These are phyloP conservation scores for Astragalus glycyphyllos DNA, from an alignment of 306 rosid genomes.

Conservation along the genomic window DNA sequence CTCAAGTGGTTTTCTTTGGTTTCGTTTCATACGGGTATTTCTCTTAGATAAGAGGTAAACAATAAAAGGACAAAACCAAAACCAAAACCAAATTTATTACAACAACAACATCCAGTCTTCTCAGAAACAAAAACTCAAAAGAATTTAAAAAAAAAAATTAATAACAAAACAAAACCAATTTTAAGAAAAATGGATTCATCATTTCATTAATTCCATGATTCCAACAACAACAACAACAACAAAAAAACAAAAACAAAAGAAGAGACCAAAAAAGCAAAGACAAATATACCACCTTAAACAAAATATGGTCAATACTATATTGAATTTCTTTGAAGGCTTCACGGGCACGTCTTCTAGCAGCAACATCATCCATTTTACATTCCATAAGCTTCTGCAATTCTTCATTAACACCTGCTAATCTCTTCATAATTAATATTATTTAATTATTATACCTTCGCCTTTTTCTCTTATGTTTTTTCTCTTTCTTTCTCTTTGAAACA, in stretches of 20 bases:
- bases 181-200: background rate
- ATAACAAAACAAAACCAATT: background rate
- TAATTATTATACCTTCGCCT: too few species aligned
- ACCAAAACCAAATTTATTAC: too few species aligned
- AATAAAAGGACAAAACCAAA: too few species aligned
- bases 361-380: slow-evolving; percentile 53
- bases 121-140: background rate
- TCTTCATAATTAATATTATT: slow-evolving; percentile 47
- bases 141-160: background rate
- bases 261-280: background rate
- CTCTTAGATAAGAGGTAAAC: too few species aligned
- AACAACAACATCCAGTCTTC: too few species aligned
- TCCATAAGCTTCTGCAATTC: slow-evolving; percentile 47
- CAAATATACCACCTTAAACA: slow-evolving; percentile 86
- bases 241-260: background rate
- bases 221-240: background rate
- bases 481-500: slow-evolving; percentile 39
- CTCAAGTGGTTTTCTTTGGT: too few species aligned
- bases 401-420: slow-evolving; percentile 58
- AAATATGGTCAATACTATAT: slow-evolving; percentile 53
- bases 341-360: slow-evolving; percentile 52
- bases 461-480: too few species aligned
- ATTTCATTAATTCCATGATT: slow-evolving; percentile 2
- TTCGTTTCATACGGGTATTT: too few species aligned
- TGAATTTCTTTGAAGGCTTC: slow-evolving; percentile 53